A percentile compares a stretch with the other conserved stretches of the same genome.
phyloP scores from a whole-genome alignment of 176 grass and related monocot genomes.

The Carex littledalei region DNA sequence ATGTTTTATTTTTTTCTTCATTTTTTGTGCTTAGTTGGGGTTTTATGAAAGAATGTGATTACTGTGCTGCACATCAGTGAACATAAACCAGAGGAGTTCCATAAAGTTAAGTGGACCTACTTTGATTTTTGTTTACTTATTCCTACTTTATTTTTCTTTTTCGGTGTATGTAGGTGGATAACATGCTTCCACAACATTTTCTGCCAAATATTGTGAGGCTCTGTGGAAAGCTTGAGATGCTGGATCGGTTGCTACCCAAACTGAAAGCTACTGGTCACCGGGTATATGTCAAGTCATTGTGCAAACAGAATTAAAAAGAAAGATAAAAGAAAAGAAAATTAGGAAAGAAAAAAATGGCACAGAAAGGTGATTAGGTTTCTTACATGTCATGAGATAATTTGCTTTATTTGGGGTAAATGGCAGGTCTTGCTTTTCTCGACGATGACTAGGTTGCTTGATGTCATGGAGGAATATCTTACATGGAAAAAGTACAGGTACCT shows the following conservation, averaged over 20 bases:
- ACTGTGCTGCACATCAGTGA: not conserved
- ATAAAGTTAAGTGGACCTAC: not conserved
- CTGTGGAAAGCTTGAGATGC: constrained; percentile 98
- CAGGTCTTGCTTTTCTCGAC: constrained; percentile 98
- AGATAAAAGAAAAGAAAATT: not conserved
- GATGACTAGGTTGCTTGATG: constrained; percentile 99
- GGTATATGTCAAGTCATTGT: constrained; percentile 33
- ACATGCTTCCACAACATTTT: constrained; percentile 85
- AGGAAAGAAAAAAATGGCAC: not conserved
- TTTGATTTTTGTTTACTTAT: constrained; percentile 1
- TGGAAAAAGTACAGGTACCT: constrained; percentile 95
- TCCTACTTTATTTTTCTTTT: constrained; percentile 18
- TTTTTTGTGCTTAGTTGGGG: not conserved
- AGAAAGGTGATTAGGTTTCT: not conserved
- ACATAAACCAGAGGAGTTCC: not conserved
- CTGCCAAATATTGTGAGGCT: constrained; percentile 80
- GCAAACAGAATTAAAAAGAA: not conserved
- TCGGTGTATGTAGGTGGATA: constrained; percentile 59
- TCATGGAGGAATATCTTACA: constrained; percentile 93
- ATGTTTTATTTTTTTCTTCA: not conserved
- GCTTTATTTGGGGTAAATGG: constrained; percentile 26
- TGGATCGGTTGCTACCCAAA: constrained; percentile 91
- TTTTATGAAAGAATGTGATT: not conserved
- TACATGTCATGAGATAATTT: not conserved
- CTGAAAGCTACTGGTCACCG: constrained; percentile 92